Evolutionary conservation across 1,139 yeast species (phyloP).

Genomic region (Groenewaldozyma sp.): DNA sequence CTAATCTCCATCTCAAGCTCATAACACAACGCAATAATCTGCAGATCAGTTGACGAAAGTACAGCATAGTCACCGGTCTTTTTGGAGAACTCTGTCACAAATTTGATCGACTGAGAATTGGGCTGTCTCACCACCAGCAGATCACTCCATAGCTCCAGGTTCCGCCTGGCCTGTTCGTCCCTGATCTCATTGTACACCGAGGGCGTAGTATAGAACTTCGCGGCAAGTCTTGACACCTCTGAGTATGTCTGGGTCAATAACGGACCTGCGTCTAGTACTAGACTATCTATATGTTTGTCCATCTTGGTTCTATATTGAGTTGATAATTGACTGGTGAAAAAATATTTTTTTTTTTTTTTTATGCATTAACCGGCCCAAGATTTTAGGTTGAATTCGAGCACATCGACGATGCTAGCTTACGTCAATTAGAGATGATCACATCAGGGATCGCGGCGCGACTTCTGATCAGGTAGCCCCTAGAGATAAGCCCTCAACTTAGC

Average conservation of each 20-base stretch:
- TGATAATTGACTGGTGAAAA: slow-evolving; percentile 1
- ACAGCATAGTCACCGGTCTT: slow-evolving; percentile 89
- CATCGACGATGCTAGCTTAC: too few species aligned
- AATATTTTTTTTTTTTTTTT: slow-evolving; percentile 4
- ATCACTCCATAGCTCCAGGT: slow-evolving; percentile 70
- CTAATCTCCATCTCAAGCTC: slow-evolving; percentile 71
- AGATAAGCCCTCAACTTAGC: too few species aligned
- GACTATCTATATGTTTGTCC: slow-evolving; percentile 26
- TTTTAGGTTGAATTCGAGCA: neutral
- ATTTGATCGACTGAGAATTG: slow-evolving; percentile 47
- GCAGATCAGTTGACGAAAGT: slow-evolving; percentile 82
- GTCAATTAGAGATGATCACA: too few species aligned
- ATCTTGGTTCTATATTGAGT: slow-evolving; percentile 6
- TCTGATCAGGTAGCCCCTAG: too few species aligned
- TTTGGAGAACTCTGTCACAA: slow-evolving; percentile 67
- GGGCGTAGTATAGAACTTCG: slow-evolving; percentile 74
- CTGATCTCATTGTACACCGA: slow-evolving; percentile 80
- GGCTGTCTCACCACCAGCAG: slow-evolving; percentile 56
- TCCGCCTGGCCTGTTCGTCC: slow-evolving; percentile 77
- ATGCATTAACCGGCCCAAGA: slow-evolving; percentile 1
- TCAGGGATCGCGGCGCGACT: too few species aligned
- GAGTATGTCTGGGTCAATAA: slow-evolving; percentile 79
- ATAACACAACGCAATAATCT: slow-evolving; percentile 81
- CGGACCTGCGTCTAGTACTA: slow-evolving; percentile 93
- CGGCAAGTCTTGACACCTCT: slow-evolving; percentile 60